Evolutionary conservation across 2,329 filamentous ascomycete genomes (phyloP).

Genomic region (Hymenoscyphus linearis): DNA sequence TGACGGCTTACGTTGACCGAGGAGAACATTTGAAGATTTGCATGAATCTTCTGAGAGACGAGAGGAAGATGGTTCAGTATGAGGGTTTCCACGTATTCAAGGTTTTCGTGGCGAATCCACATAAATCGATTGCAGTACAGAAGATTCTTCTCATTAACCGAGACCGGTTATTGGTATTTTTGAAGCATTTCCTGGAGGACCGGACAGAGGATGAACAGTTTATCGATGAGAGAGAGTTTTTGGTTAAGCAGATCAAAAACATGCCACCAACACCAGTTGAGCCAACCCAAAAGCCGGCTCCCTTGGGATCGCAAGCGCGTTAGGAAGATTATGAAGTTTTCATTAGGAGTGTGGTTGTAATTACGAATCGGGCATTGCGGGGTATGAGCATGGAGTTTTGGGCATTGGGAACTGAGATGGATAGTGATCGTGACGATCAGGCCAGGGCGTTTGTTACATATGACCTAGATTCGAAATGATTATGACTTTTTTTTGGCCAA

Average conservation of each 20-base stretch:
- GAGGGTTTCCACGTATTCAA: slow-evolving; percentile 99
- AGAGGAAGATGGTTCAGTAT: slow-evolving; percentile 98
- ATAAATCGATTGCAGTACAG: slow-evolving; percentile 94
- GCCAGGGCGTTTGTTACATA: slow-evolving; percentile 13
- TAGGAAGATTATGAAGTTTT: slow-evolving; percentile 10
- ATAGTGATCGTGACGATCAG: slow-evolving; percentile 19
- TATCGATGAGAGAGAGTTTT: slow-evolving; percentile 93
- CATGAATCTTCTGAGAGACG: slow-evolving; percentile 94
- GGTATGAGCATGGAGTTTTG: slow-evolving; percentile 25
- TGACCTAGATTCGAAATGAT: neutral
- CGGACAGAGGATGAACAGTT: slow-evolving; percentile 97
- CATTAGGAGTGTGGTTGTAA: slow-evolving; percentile 9
- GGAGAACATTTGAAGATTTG: slow-evolving; percentile 96
- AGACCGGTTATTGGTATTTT: slow-evolving; percentile 81
- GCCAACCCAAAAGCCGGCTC: slow-evolving; percentile 33
- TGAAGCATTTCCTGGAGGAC: slow-evolving; percentile 89
- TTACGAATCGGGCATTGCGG: slow-evolving; percentile 17
- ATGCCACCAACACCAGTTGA: slow-evolving; percentile 55
- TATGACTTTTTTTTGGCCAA: neutral
- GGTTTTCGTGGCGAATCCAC: slow-evolving; percentile 97
- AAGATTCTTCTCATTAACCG: slow-evolving; percentile 95
- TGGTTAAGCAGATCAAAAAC: slow-evolving; percentile 86
- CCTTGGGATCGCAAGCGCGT: slow-evolving; percentile 27
- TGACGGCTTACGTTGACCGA: slow-evolving; percentile 94
- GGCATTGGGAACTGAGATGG: slow-evolving; percentile 21